Evolutionary conservation across 2,329 filamentous ascomycete genomes (phyloP).

Genomic region (Colletotrichum horii): DNA sequence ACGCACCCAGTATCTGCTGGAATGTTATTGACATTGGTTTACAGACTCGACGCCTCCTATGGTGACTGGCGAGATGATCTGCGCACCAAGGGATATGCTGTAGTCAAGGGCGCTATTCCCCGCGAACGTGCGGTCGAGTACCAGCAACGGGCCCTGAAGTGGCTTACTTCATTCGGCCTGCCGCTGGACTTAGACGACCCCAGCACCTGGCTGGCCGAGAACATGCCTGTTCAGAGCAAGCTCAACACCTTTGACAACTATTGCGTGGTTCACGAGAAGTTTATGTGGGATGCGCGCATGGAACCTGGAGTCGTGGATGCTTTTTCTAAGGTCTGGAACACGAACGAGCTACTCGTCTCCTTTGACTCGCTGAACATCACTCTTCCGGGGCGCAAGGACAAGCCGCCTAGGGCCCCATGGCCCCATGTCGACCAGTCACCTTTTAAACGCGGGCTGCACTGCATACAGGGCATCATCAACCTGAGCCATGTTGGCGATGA

Average conservation of each 20-base stretch:
- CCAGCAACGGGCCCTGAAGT: slow-evolving; percentile 40
- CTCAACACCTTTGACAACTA: slow-evolving; percentile 41
- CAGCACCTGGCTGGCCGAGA: slow-evolving; percentile 42
- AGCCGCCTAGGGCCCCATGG: slow-evolving; percentile 43
- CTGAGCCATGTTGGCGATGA: slow-evolving; percentile 26
- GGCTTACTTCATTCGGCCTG: slow-evolving; percentile 42
- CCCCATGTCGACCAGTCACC: slow-evolving; percentile 47
- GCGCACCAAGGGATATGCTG: slow-evolving; percentile 40
- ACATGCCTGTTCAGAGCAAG: slow-evolving; percentile 44
- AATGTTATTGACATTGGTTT: neutral
- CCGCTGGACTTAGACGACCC: slow-evolving; percentile 30
- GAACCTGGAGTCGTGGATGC: slow-evolving; percentile 44
- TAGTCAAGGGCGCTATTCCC: slow-evolving; percentile 43
- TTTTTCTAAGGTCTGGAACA: slow-evolving; percentile 45
- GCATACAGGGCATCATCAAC: slow-evolving; percentile 49
- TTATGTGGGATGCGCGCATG: slow-evolving; percentile 45
- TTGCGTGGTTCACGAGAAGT: slow-evolving; percentile 43
- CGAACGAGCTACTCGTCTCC: slow-evolving; percentile 27
- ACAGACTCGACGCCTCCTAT: neutral
- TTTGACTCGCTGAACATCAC: slow-evolving; percentile 43
- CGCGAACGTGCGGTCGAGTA: slow-evolving; percentile 42
- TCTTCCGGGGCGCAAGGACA: slow-evolving; percentile 31
- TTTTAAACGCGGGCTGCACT: slow-evolving; percentile 33
- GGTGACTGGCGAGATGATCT: slow-evolving; percentile 47
- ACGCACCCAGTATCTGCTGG: neutral